These are phyloP conservation scores for Hippophae rhamnoides DNA, from an alignment of 306 rosid species.

Conservation along the genomic window DNA sequence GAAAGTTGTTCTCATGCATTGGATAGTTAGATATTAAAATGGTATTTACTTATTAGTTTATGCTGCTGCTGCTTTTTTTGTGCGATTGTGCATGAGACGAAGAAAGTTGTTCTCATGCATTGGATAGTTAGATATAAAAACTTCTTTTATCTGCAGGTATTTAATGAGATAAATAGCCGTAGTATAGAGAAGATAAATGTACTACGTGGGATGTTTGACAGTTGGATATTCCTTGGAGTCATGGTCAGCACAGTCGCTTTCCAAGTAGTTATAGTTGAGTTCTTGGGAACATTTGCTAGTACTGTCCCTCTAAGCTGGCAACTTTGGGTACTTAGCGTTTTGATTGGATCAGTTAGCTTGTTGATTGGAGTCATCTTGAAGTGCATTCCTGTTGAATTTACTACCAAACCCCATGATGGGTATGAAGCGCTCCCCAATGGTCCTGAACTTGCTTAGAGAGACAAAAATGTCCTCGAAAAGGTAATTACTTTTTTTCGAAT, in stretches of 20 bases:
- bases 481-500: background rate
- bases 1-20: background rate
- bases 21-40: background rate
- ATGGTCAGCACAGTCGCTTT: constrained; percentile 47
- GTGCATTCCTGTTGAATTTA: constrained; percentile 65
- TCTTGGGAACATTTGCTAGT: constrained; percentile 79
- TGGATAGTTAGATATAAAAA: background rate
- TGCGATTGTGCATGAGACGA: no score
- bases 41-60: no score
- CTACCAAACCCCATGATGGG: constrained; percentile 52
- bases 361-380: constrained; percentile 63
- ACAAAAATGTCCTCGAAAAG: background rate
- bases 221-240: constrained; percentile 68
- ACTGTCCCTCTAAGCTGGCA: constrained; percentile 90
- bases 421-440: constrained; percentile 60
- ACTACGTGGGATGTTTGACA: constrained; percentile 62
- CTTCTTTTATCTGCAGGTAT: constrained; percentile 45
- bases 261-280: constrained; percentile 69
- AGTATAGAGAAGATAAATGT: constrained; percentile 75
- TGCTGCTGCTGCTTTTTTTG: no score
- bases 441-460: constrained; percentile 42
- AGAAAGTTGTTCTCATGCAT: background rate
- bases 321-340: constrained; percentile 63
- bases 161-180: constrained; percentile 88
- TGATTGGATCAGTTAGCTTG: constrained; percentile 70